Conservation (phyloP, 805 yeast species). For the Ogataea neopini region DNA sequence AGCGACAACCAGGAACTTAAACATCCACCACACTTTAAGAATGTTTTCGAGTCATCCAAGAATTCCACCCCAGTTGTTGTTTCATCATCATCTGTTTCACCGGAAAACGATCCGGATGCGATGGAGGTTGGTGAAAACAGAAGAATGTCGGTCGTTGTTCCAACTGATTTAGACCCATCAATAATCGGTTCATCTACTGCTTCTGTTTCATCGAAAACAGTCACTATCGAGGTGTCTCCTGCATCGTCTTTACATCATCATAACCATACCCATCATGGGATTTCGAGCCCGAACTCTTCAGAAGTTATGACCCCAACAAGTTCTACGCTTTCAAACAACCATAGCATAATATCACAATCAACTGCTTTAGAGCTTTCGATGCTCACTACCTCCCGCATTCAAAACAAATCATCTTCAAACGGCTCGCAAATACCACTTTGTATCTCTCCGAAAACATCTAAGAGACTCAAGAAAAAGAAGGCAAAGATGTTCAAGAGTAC, state of each 20-base stretch:
- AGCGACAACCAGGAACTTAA: conserved; percentile 39
- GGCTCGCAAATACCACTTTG: not conserved
- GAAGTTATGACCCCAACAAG: conserved; percentile 9
- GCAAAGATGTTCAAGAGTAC: conserved; percentile 19
- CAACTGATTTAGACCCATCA: conserved; percentile 24
- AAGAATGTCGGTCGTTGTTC: conserved; percentile 32
- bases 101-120: conserved; percentile 16
- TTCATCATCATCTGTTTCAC: conserved; percentile 9
- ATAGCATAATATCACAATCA: conserved; percentile 8
- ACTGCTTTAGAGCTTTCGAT: conserved; percentile 8
- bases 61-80: conserved; percentile 17
- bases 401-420: not conserved
- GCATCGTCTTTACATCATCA: conserved; percentile 8
- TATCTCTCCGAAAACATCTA: conserved; percentile 17
- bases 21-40: conserved; percentile 34
- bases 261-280: conserved; percentile 4
- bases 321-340: conserved; percentile 3
- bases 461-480: conserved; percentile 17
- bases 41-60: conserved; percentile 33
- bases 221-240: conserved; percentile 14
- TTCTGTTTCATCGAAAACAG: conserved; percentile 16
- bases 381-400: not conserved
- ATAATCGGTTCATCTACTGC: conserved; percentile 21
- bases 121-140: conserved; percentile 30
- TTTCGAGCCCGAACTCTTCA: conserved; percentile 3